phyloP scores from a whole-genome alignment of 2,329 filamentous ascomycete genomes.

The Arthrinium puccinioides region DNA sequence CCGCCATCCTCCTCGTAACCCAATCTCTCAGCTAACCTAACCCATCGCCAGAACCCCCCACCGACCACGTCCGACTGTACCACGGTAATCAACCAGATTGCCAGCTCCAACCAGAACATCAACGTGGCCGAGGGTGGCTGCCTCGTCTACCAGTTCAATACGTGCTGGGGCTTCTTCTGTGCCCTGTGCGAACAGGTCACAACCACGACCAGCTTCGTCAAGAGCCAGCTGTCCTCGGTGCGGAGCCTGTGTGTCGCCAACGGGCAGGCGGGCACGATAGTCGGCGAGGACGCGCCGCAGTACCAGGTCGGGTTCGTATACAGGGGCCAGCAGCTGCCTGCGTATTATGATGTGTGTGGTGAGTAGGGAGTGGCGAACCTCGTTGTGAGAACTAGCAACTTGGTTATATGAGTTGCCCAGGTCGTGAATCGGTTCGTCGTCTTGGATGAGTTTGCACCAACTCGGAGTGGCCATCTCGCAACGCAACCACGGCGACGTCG shows the following conservation, averaged over 20 bases:
- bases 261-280: slow-evolving; percentile 24
- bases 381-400: no score
- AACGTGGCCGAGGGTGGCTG: slow-evolving; percentile 23
- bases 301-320: slow-evolving; percentile 28
- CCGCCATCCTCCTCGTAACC: background rate
- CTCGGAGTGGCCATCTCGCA: no score
- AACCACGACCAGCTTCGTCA: slow-evolving; percentile 27
- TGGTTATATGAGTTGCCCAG: no score
- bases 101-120: slow-evolving; percentile 17
- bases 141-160: slow-evolving; percentile 23
- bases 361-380: no score
- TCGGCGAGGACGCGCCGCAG: slow-evolving; percentile 25
- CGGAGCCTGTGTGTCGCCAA: slow-evolving; percentile 25
- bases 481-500: no score
- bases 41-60: slow-evolving; percentile 16
- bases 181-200: slow-evolving; percentile 23
- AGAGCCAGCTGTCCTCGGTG: slow-evolving; percentile 23
- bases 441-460: no score
- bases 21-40: background rate
- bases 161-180: slow-evolving; percentile 31
- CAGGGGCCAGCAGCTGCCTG: slow-evolving; percentile 18
- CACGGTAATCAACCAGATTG: slow-evolving; percentile 21
- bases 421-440: no score
- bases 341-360: no score
- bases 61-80: slow-evolving; percentile 24